phyloP scores from a whole-genome alignment of 2,329 filamentous ascomycete species.

The Cercospora sp. region DNA sequence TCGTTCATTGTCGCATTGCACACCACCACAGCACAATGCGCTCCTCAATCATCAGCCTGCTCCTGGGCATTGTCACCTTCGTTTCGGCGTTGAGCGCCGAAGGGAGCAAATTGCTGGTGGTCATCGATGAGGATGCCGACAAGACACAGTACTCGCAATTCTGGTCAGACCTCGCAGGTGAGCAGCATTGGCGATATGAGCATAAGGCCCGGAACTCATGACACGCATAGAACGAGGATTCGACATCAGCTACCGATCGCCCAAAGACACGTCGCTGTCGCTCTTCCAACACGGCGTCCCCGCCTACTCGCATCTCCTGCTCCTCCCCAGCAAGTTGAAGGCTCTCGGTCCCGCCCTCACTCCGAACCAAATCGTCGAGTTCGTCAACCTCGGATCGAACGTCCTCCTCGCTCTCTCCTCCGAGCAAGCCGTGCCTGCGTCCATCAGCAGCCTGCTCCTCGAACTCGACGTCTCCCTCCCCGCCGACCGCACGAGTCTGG shows the following conservation, averaged over 20 bases:
- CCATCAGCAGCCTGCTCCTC: conserved; percentile 74
- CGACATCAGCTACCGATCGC: conserved; percentile 75
- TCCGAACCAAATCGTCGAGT: conserved; percentile 82
- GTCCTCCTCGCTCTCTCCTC: conserved; percentile 82
- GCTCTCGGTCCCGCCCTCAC: conserved; percentile 87
- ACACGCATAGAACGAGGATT: conserved; percentile 88
- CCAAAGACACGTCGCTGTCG: conserved; percentile 73
- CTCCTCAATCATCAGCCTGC: conserved; percentile 46
- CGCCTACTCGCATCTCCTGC: conserved; percentile 84
- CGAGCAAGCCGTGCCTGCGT: conserved; percentile 66
- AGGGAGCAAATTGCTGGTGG: conserved; percentile 78
- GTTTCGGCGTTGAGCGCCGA: conserved; percentile 76
- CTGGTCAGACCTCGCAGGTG: conserved; percentile 70
- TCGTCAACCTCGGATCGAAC: conserved; percentile 89
- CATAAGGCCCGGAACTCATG: no score
- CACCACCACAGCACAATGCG: conserved; percentile 45
- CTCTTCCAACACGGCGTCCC: conserved; percentile 86
- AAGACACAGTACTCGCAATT: conserved; percentile 83
- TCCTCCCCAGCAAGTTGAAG: conserved; percentile 89
- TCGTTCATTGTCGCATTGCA: not conserved
- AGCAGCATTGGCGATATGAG: conserved; percentile 31
- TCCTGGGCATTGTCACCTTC: conserved; percentile 65
- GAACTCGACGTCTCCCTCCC: conserved; percentile 91
- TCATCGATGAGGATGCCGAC: conserved; percentile 79
- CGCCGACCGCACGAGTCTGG: conserved; percentile 76